phyloP scores from a whole-genome alignment of 441 rosid species.

The Adansonia rubrostipa region DNA sequence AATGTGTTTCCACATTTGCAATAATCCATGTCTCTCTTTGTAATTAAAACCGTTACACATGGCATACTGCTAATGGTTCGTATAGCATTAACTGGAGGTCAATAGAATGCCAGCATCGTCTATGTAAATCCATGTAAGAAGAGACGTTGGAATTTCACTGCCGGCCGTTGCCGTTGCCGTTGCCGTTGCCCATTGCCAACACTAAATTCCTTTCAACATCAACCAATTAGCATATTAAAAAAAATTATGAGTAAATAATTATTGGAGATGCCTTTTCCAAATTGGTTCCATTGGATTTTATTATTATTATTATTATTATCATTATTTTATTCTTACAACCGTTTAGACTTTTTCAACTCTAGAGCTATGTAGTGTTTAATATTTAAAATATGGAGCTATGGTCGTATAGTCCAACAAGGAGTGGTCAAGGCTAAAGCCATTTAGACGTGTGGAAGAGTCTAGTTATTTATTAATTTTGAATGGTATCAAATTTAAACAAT shows the following conservation, averaged over 20 bases:
- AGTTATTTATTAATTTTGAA: no score
- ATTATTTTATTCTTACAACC: neutral
- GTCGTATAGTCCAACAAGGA: neutral
- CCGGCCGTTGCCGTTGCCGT: no score
- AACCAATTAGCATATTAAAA: neutral
- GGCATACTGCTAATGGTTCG: neutral
- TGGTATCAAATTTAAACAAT: no score
- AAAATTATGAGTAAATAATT: neutral
- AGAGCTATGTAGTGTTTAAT: no score
- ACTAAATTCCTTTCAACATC: neutral
- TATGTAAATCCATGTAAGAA: constrained; percentile 8
- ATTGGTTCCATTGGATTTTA: neutral
- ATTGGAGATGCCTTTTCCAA: neutral
- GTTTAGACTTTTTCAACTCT: neutral
- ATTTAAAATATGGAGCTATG: neutral
- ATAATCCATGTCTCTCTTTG: neutral
- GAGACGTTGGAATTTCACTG: constrained; percentile 22
- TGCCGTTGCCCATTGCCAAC: constrained; percentile 22
- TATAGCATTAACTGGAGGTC: neutral
- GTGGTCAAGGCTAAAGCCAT: neutral
- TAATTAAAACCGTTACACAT: neutral
- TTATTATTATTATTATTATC: neutral
- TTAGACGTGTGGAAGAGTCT: no score
- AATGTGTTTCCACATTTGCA: neutral
- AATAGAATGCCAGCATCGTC: neutral